phyloP scores from a whole-genome alignment of 2,329 filamentous ascomycete genomes.

The Bipolaris cookei region DNA sequence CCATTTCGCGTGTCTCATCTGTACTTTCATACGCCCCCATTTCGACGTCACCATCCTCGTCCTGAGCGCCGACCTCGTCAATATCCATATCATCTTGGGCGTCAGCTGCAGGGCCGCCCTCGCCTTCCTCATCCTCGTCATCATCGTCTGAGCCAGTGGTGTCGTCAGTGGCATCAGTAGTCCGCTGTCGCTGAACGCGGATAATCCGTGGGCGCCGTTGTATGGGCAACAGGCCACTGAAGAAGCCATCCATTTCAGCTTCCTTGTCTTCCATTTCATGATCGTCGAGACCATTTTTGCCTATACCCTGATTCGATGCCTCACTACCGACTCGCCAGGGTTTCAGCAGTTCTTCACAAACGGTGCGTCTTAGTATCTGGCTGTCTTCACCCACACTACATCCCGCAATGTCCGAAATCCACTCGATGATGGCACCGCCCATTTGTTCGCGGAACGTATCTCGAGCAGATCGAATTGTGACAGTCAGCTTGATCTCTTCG shows the following conservation, averaged over 20 bases:
- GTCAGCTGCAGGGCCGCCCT: slow-evolving; percentile 52
- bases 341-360: slow-evolving; percentile 91
- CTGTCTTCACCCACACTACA: slow-evolving; percentile 83
- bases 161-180: slow-evolving; percentile 54
- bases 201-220: slow-evolving; percentile 38
- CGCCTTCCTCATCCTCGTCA: slow-evolving; percentile 57
- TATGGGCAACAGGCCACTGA: slow-evolving; percentile 33
- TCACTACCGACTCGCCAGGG: slow-evolving; percentile 87
- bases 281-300: slow-evolving; percentile 80
- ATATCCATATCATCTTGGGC: slow-evolving; percentile 57
- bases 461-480: slow-evolving; percentile 89
- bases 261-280: slow-evolving; percentile 69
- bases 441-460: slow-evolving; percentile 98
- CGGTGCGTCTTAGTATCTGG: slow-evolving; percentile 75
- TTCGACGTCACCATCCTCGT: slow-evolving; percentile 57
- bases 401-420: slow-evolving; percentile 90
- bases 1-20: slow-evolving; percentile 74
- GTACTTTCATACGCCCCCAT: slow-evolving; percentile 55
- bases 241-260: slow-evolving; percentile 45
- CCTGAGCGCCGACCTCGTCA: slow-evolving; percentile 53
- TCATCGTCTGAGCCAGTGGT: slow-evolving; percentile 53
- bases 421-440: slow-evolving; percentile 97
- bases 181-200: slow-evolving; percentile 32
- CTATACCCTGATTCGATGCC: slow-evolving; percentile 78
- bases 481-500: slow-evolving; percentile 94